phyloP scores from a whole-genome alignment of 2,329 filamentous ascomycete genomes.

The Colletotrichum magnum region DNA sequence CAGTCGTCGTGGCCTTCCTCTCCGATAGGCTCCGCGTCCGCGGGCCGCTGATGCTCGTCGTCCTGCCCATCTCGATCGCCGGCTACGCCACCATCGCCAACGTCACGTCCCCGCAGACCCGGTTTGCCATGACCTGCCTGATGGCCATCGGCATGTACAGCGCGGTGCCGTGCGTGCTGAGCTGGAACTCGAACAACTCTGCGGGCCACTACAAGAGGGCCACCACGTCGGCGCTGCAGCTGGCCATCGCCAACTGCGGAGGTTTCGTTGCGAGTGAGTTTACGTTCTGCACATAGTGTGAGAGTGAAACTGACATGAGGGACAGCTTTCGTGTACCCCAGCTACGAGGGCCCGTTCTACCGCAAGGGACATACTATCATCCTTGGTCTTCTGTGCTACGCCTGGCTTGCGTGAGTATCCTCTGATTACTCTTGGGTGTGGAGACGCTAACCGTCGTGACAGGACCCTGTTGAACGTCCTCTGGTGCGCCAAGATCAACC shows the following conservation, averaged over 20 bases:
- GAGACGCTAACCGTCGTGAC: not conserved
- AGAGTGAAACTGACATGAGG: not conserved
- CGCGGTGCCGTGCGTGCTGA: constrained; percentile 73
- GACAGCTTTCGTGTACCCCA: constrained; percentile 72
- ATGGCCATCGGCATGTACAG: constrained; percentile 77
- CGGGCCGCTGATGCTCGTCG: constrained; percentile 74
- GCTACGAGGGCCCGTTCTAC: constrained; percentile 68
- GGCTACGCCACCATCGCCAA: constrained; percentile 77
- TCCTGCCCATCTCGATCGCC: constrained; percentile 73
- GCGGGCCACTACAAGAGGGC: constrained; percentile 80
- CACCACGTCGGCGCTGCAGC: constrained; percentile 75
- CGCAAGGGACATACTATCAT: constrained; percentile 74
- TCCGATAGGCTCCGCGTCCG: constrained; percentile 73
- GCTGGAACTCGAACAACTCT: constrained; percentile 78
- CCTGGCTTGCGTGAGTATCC: constrained; percentile 73
- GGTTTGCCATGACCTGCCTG: constrained; percentile 77
- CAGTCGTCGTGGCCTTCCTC: constrained; percentile 67
- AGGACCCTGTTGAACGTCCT: constrained; percentile 73
- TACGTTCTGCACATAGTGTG: rapidly evolving
- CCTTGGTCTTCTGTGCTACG: constrained; percentile 70
- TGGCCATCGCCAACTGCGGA: constrained; percentile 76
- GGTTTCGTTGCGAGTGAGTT: constrained; percentile 73
- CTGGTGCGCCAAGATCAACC: constrained; percentile 75
- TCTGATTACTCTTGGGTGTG: not conserved
- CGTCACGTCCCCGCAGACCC: constrained; percentile 62